Conservation (phyloP, 2,329 filamentous ascomycete genomes). For the Alternaria viburni region DNA sequence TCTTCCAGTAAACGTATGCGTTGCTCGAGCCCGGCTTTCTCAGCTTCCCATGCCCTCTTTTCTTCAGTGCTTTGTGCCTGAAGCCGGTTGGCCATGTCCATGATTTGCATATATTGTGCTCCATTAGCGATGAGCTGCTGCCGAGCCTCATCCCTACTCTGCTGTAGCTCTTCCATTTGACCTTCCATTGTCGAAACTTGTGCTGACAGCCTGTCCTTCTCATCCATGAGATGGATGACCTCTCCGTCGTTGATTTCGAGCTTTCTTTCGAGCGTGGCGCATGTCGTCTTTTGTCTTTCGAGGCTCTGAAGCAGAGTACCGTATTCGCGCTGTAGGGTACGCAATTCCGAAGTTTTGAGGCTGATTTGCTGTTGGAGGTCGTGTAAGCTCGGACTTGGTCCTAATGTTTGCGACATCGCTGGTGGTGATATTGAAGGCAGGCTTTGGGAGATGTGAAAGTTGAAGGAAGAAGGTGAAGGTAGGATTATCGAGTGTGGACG, state of each 20-base stretch:
- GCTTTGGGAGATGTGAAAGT: slow-evolving; percentile 25
- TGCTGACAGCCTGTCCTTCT: slow-evolving; percentile 56
- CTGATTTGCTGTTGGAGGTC: slow-evolving; percentile 62
- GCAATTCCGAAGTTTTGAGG: slow-evolving; percentile 59
- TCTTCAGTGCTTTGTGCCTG: slow-evolving; percentile 54
- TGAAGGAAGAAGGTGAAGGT: slow-evolving; percentile 42
- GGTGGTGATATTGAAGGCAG: slow-evolving; percentile 36
- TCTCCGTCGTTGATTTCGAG: slow-evolving; percentile 46
- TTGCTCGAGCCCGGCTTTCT: slow-evolving; percentile 47
- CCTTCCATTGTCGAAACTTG: slow-evolving; percentile 57
- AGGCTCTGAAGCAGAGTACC: slow-evolving; percentile 60
- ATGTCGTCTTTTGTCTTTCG: slow-evolving; percentile 58
- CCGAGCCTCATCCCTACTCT: slow-evolving; percentile 56
- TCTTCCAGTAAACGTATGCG: slow-evolving; percentile 47
- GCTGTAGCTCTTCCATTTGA: slow-evolving; percentile 57
- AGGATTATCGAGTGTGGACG: slow-evolving; percentile 28
- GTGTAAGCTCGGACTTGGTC: slow-evolving; percentile 50
- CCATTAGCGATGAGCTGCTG: slow-evolving; percentile 52
- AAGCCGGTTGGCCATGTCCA: slow-evolving; percentile 57
- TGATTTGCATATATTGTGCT: slow-evolving; percentile 58
- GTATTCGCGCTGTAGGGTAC: slow-evolving; percentile 62
- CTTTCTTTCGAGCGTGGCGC: slow-evolving; percentile 56
- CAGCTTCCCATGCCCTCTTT: slow-evolving; percentile 50
- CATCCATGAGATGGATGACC: slow-evolving; percentile 59
- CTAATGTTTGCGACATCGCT: slow-evolving; percentile 31